Percentiles rank a stretch among this genome's conserved stretches.
These are phyloP conservation scores for grape (Vitis vinifera) DNA, from an alignment of 164 flowering plant species.

Conservation along the genomic window ASM3070453v1 NC_081823.1:10609501-10610000, in stretches of 20 bases:
- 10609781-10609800: not conserved
- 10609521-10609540: not conserved
- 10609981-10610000: no score
- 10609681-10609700: no score
- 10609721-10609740: not conserved
- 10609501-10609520: not conserved
- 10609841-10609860: not conserved
- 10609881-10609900: not conserved
- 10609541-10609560: no score
- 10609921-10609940: not conserved
- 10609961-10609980: no score
- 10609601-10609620: not conserved
- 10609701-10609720: not conserved
- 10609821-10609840: not conserved
- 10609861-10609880: not conserved
- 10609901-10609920: not conserved
- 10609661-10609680: not conserved
- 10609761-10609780: not conserved
- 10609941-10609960: not conserved
- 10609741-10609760: not conserved
- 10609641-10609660: not conserved
- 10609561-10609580: not conserved
- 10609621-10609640: not conserved
- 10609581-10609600: not conserved
- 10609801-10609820: not conserved